Evolutionary conservation across 495 filamentous ascomycete species (phyloP).

Genomic region (Tuber brumale): DNA sequence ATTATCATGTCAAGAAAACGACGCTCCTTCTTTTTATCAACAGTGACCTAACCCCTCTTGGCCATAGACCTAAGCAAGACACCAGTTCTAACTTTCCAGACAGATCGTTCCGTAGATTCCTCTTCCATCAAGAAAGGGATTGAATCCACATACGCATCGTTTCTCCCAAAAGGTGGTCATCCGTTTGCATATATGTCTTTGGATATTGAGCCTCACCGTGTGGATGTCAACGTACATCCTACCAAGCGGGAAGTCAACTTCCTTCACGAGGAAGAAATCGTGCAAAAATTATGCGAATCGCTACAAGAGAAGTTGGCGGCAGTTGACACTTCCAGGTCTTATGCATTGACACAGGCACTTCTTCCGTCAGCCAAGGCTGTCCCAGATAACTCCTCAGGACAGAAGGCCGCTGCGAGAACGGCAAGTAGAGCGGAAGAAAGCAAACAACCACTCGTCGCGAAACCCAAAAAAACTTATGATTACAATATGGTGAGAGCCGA

Average conservation of each 20-base stretch:
- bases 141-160: conserved; percentile 83
- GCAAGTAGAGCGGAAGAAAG: conserved; percentile 46
- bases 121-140: conserved; percentile 79
- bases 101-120: conserved; percentile 85
- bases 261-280: conserved; percentile 94
- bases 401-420: conserved; percentile 38
- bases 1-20: conserved; percentile 90
- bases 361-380: conserved; percentile 57
- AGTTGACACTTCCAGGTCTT: conserved; percentile 91
- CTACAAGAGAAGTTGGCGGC: conserved; percentile 72
- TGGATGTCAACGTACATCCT: conserved; percentile 97
- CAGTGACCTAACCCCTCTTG: conserved; percentile 41
- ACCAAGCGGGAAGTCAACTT: conserved; percentile 98
- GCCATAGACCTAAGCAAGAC: not conserved
- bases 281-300: conserved; percentile 76
- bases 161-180: conserved; percentile 90
- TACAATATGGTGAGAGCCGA: conserved; percentile 90
- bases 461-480: conserved; percentile 64
- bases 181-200: conserved; percentile 91
- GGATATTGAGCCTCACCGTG: conserved; percentile 84
- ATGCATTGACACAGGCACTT: conserved; percentile 77
- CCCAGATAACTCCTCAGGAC: conserved; percentile 41
- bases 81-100: not conserved
- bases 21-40: conserved; percentile 93
- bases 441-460: conserved; percentile 33